Evolutionary conservation across 2,329 filamentous ascomycete genomes (phyloP).

Genomic region (Diaporthe ilicicola): DNA sequence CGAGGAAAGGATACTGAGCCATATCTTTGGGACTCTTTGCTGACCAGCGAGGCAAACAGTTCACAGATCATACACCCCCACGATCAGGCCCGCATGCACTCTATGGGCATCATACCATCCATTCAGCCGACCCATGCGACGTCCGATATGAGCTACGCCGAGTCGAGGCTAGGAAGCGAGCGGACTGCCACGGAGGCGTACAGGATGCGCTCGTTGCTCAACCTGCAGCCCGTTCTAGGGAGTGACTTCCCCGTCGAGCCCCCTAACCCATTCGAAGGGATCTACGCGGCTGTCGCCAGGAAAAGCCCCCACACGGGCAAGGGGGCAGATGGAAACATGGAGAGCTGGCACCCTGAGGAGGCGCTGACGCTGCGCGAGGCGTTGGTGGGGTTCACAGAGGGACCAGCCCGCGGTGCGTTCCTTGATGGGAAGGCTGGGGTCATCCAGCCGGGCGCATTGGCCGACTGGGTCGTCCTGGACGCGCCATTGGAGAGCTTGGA

Average conservation of each 20-base stretch:
- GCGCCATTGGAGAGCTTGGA: constrained; percentile 58
- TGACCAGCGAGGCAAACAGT: neutral
- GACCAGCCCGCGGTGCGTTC: constrained; percentile 67
- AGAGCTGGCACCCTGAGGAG: constrained; percentile 69
- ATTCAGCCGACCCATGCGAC: constrained; percentile 79
- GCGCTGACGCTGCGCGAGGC: constrained; percentile 67
- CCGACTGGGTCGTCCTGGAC: constrained; percentile 77
- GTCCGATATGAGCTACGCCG: constrained; percentile 74
- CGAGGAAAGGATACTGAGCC: neutral
- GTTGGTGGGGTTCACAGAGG: constrained; percentile 67
- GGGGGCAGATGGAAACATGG: constrained; percentile 53
- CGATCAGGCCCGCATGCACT: constrained; percentile 68
- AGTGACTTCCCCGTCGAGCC: constrained; percentile 79
- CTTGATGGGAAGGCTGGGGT: constrained; percentile 66
- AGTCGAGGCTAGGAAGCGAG: constrained; percentile 63
- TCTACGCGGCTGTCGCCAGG: constrained; percentile 73
- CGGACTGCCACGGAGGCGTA: constrained; percentile 68
- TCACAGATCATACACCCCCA: constrained; percentile 73
- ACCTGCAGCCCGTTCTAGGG: constrained; percentile 64
- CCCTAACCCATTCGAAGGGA: constrained; percentile 71
- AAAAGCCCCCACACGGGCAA: constrained; percentile 65
- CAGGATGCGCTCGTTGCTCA: constrained; percentile 69
- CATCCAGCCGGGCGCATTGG: constrained; percentile 68
- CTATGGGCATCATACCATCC: constrained; percentile 70
- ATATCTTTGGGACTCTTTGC: neutral